Evolutionary conservation across 2,329 filamentous ascomycete genomes (phyloP).

Genomic region (Colletotrichum tanaceti): DNA sequence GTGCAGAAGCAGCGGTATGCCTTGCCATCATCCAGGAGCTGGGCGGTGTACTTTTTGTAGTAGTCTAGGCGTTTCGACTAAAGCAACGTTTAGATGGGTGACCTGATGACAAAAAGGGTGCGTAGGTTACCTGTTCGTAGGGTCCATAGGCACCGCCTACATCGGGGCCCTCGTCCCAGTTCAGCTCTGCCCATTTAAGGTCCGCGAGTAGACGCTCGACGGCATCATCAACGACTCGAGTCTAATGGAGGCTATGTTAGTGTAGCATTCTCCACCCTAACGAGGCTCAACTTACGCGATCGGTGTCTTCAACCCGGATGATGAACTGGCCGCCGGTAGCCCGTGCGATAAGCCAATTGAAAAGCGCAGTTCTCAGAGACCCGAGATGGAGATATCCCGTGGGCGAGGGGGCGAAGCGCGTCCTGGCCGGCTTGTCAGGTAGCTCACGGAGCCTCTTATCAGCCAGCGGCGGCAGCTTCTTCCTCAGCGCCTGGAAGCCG

Average conservation of each 20-base stretch:
- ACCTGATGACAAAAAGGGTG: background rate
- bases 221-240: conserved; percentile 82
- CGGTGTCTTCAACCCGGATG: conserved; percentile 93
- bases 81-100: conserved; percentile 7
- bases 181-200: conserved; percentile 86
- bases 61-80: conserved; percentile 82
- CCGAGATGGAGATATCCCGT: conserved; percentile 95
- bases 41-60: conserved; percentile 77
- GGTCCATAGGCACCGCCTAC: conserved; percentile 85
- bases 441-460: conserved; percentile 47
- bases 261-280: background rate
- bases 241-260: conserved; percentile 60
- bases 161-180: conserved; percentile 95
- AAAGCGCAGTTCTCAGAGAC: conserved; percentile 91
- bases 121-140: conserved; percentile 77
- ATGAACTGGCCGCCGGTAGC: conserved; percentile 91
- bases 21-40: conserved; percentile 75
- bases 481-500: conserved; percentile 39
- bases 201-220: conserved; percentile 83
- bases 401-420: conserved; percentile 94
- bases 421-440: conserved; percentile 61
- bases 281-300: conserved; percentile 71
- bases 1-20: conserved; percentile 97
- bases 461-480: conserved; percentile 37
- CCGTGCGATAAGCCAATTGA: conserved; percentile 91